Percentiles rank a stretch among this genome's conserved stretches.
These are phyloP conservation scores for Coprinellus micaceus DNA, from an alignment of 768 basidiomycete genomes.

Conservation along the genomic window DNA sequence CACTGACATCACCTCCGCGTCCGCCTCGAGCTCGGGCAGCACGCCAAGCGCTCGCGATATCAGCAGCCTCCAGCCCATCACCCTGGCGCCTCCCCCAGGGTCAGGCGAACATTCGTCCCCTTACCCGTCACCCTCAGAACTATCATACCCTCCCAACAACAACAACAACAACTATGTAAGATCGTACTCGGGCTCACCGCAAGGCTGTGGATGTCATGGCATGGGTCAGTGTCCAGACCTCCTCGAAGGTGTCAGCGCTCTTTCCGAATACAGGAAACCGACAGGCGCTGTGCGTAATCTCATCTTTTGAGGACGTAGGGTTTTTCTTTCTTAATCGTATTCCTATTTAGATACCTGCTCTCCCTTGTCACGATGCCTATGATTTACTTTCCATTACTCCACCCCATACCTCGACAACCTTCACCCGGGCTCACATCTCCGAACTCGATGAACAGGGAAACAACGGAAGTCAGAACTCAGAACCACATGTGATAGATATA, in stretches of 20 bases:
- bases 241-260: constrained; percentile 13
- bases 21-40: background rate
- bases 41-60: background rate
- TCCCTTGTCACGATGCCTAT: constrained; percentile 15
- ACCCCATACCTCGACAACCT: constrained; percentile 12
- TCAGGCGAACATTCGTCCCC: background rate
- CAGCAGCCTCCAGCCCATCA: background rate
- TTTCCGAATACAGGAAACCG: constrained; percentile 18
- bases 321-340: background rate
- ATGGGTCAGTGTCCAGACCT: constrained; percentile 24
- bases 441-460: constrained; percentile 28
- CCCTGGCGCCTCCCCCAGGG: constrained; percentile 4
- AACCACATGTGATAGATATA: constrained; percentile 28
- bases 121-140: background rate
- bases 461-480: constrained; percentile 18
- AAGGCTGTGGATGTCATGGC: constrained; percentile 28
- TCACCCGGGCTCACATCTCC: constrained; percentile 19
- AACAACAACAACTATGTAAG: constrained; percentile 15
- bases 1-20: background rate
- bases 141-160: constrained; percentile 1
- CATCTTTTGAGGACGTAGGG: constrained; percentile 6
- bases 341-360: constrained; percentile 15
- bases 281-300: constrained; percentile 16
- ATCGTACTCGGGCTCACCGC: constrained; percentile 11
- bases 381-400: constrained; percentile 19